Base-by-base conservation (phyloP, 331 rosid species). In the Acacia concinna region DNA sequence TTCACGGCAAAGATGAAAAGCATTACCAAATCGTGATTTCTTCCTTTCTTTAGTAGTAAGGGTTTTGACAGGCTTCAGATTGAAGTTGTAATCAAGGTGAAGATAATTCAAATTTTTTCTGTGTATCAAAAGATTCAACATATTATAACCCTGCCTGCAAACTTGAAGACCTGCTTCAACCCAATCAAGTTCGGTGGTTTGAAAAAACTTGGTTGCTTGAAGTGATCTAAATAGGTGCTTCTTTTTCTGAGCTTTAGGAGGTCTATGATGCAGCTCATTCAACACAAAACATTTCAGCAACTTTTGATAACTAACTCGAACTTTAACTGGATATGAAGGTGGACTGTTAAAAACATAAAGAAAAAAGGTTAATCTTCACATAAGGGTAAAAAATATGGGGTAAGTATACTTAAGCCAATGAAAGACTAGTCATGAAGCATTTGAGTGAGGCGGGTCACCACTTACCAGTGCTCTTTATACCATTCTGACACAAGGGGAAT, bases 1-100 rank as follows among this genome's bases (percentile, higher is more conserved):
- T 89, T 96, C 99, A 84, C 99, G 98, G 74, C 99, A 96, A 15
- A 96, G 98, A 84, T 96, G 99, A 83, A 96, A 96, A 51, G 99
- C 99, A 87, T 96, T 96, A 37, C 99, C 99, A 82, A 96, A 96
- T 56, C 99, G 90, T 20, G 99, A 96, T 76, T 96, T 96, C 87
- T 96, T 96, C 8, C 99, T 88, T 84, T 96, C 99, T 75, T 96
- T 96, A 1, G 99, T 96, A 4, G 99, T 96, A 68, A 96, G 80
- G 65, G 99, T 96, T 82, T 96, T 96, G 74, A 96, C 99, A 20
- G 99, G 99, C 92, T 96, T 96, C 46, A 96, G 81, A 82, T 96
- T 96, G 67, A 96, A 96, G 85, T 96, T 93, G 74, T 96, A 96
- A 86, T 96, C 99, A 77, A 96, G 98, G 59, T 96, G 99, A 84